These are phyloP conservation scores for Lignosus rhinocerotis DNA, from an alignment of 1,284 basidiomycete genomes.

Conservation along the genomic window DNA sequence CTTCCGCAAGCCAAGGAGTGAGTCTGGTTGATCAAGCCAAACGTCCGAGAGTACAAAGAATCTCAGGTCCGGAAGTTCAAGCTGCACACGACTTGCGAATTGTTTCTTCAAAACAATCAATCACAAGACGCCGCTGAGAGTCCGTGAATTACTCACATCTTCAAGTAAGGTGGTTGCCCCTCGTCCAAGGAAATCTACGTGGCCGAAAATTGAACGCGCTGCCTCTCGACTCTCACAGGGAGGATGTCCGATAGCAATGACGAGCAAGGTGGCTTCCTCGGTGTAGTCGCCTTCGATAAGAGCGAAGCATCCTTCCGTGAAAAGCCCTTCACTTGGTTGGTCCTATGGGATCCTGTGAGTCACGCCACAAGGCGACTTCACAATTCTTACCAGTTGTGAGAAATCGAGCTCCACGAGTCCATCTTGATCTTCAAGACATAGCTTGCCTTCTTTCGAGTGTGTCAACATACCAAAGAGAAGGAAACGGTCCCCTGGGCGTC, in stretches of 20 bases:
- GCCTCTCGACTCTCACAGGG: slow-evolving; percentile 88
- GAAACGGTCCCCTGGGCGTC: slow-evolving; percentile 88
- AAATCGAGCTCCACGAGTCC: slow-evolving; percentile 91
- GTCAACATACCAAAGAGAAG: slow-evolving; percentile 92
- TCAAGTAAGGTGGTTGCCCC: slow-evolving; percentile 91
- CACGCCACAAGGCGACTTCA: neutral
- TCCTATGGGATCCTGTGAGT: slow-evolving; percentile 51
- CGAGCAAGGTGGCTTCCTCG: slow-evolving; percentile 84
- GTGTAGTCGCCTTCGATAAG: slow-evolving; percentile 97
- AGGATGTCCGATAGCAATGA: slow-evolving; percentile 95
- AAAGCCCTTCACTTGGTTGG: slow-evolving; percentile 92
- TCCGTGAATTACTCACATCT: slow-evolving; percentile 62
- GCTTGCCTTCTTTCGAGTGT: slow-evolving; percentile 85
- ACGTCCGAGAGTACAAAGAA: slow-evolving; percentile 96
- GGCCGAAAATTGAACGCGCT: slow-evolving; percentile 89
- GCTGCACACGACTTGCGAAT: slow-evolving; percentile 58
- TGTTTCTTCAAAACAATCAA: slow-evolving; percentile 45
- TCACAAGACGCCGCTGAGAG: neutral
- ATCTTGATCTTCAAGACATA: slow-evolving; percentile 94
- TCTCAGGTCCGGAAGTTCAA: slow-evolving; percentile 74
- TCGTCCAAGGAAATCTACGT: slow-evolving; percentile 93
- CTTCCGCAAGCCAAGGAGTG: slow-evolving; percentile 75
- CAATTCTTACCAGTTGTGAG: slow-evolving; percentile 69
- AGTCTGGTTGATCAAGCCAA: slow-evolving; percentile 89
- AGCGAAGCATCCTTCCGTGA: slow-evolving; percentile 95